These are phyloP conservation scores for Alternaria gaisen DNA, from an alignment of 2,329 filamentous ascomycete genomes.

Conservation along the genomic window DNA sequence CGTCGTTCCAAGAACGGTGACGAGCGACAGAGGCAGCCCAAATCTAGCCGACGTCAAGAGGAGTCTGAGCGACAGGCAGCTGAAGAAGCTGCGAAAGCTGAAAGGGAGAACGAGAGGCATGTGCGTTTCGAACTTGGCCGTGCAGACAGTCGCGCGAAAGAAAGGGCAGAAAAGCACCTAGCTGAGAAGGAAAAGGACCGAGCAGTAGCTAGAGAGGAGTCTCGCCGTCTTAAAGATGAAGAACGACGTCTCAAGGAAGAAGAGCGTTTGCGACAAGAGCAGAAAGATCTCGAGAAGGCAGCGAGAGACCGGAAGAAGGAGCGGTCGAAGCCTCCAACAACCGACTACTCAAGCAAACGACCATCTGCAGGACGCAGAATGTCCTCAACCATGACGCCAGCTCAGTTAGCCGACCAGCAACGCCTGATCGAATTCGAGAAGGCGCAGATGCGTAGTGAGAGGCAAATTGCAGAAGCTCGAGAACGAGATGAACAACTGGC, in stretches of 20 bases:
- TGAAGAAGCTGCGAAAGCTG: constrained; percentile 21
- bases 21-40: constrained; percentile 29
- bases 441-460: constrained; percentile 35
- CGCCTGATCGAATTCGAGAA: constrained; percentile 33
- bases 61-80: constrained; percentile 31
- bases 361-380: constrained; percentile 28
- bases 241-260: constrained; percentile 27
- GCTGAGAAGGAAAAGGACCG: constrained; percentile 34
- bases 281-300: constrained; percentile 10
- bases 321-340: constrained; percentile 27
- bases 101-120: constrained; percentile 38
- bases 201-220: constrained; percentile 28
- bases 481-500: constrained; percentile 38
- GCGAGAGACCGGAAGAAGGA: constrained; percentile 29
- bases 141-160: constrained; percentile 28
- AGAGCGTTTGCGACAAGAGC: constrained; percentile 26
- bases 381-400: constrained; percentile 28
- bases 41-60: constrained; percentile 35
- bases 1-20: constrained; percentile 34
- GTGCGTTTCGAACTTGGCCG: constrained; percentile 41
- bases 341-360: constrained; percentile 24
- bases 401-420: constrained; percentile 25
- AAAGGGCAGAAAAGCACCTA: constrained; percentile 30
- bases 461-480: constrained; percentile 30
- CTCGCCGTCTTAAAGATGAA: constrained; percentile 26